Conservation (phyloP, 1,139 yeast species). For the Blastobotrys malaysiensis region DNA sequence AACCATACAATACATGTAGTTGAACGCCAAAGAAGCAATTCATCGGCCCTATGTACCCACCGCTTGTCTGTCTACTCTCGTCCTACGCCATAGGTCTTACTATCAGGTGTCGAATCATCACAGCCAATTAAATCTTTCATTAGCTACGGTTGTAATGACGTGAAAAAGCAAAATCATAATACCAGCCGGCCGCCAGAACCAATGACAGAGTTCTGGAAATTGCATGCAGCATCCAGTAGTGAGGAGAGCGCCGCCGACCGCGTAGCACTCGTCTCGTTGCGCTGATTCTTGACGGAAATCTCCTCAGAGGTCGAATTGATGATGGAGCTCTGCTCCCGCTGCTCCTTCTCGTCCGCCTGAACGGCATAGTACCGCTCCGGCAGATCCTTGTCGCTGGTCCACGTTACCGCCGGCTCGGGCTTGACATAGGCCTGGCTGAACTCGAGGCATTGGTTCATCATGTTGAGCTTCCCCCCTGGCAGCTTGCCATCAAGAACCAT, state of each 20-base stretch:
- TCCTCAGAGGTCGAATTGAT: conserved; percentile 12
- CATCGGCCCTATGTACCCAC: no score
- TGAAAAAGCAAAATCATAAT: background rate
- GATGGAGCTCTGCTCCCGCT: conserved; percentile 16
- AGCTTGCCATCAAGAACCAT: conserved; percentile 45
- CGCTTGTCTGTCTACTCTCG: no score
- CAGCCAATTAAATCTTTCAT: no score
- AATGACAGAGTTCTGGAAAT: background rate
- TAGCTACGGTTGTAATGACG: background rate
- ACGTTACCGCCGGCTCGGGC: conserved; percentile 2
- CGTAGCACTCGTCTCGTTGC: background rate
- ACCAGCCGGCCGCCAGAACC: background rate
- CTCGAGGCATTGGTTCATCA: conserved; percentile 14
- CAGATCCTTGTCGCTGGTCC: conserved; percentile 4
- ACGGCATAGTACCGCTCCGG: conserved; percentile 15
- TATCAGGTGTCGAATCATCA: no score
- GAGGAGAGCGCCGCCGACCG: background rate
- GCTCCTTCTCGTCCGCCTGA: conserved; percentile 14
- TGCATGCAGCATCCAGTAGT: background rate
- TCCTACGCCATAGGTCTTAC: no score
- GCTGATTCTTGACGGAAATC: background rate
- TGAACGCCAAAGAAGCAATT: background rate
- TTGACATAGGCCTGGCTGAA: conserved; percentile 6
- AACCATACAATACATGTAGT: background rate
- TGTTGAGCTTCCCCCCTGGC: conserved; percentile 42